Percentiles rank a stretch among this genome's conserved stretches.
Evolutionary conservation across 2,329 filamentous ascomycete species (phyloP).

Genomic region (Penicillium capsulatum): DNA sequence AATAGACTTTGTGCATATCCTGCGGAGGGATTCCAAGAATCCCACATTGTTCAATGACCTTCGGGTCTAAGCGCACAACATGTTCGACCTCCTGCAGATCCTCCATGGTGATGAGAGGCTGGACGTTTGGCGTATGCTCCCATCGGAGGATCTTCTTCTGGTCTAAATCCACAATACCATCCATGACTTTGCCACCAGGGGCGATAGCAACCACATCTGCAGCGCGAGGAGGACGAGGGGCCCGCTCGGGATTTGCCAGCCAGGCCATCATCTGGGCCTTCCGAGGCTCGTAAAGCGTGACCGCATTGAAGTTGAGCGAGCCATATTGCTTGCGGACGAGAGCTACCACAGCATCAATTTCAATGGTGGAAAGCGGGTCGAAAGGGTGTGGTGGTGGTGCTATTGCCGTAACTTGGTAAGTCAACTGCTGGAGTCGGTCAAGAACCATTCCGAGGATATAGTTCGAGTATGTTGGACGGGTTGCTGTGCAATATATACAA

Average conservation of each 20-base stretch:
- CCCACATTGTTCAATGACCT: constrained; percentile 85
- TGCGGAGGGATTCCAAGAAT: constrained; percentile 73
- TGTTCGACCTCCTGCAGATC: constrained; percentile 78
- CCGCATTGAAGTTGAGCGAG: constrained; percentile 77
- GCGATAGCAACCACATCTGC: constrained; percentile 82
- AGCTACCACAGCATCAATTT: constrained; percentile 68
- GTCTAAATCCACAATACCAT: constrained; percentile 72
- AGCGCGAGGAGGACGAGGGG: constrained; percentile 62
- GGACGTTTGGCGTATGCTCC: constrained; percentile 70
- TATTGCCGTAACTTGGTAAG: constrained; percentile 57
- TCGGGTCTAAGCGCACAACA: constrained; percentile 69
- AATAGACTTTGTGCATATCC: constrained; percentile 95
- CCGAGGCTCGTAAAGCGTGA: constrained; percentile 77
- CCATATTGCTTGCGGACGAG: constrained; percentile 66
- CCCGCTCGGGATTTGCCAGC: constrained; percentile 61
- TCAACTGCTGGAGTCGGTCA: constrained; percentile 60
- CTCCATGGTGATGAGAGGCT: constrained; percentile 90
- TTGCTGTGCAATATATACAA: neutral
- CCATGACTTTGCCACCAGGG: constrained; percentile 72
- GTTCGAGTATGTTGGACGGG: neutral
- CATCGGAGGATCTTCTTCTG: constrained; percentile 65
- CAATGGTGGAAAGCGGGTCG: constrained; percentile 67
- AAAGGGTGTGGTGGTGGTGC: constrained; percentile 62
- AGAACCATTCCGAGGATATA: constrained; percentile 50
- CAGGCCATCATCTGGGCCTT: constrained; percentile 80